A percentile compares a stretch with the other conserved stretches of the same genome.
These are phyloP conservation scores for Yamadazyma triangularis DNA, from an alignment of 1,139 yeast species.

Conservation along the genomic window DNA sequence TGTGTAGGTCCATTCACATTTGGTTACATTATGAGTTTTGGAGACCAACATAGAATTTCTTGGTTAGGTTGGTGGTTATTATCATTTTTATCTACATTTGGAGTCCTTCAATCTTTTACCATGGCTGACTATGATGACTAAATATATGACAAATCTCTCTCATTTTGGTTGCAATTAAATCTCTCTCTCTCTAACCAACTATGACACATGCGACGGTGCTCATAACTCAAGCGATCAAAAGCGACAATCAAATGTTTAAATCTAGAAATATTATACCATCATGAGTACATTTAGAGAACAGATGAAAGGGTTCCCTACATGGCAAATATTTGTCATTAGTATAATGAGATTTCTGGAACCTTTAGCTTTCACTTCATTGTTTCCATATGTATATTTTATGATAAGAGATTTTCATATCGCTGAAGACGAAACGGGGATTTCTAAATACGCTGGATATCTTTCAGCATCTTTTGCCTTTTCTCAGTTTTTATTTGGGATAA, in stretches of 20 bases:
- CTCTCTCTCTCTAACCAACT: too few relatives aligned
- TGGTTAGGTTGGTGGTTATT: slow-evolving; percentile 52
- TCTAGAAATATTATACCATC: too few relatives aligned
- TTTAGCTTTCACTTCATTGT: slow-evolving; percentile 56
- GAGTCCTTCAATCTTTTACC: slow-evolving; percentile 24
- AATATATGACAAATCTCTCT: too few relatives aligned
- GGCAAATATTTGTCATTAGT: slow-evolving; percentile 45
- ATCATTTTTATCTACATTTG: slow-evolving; percentile 31
- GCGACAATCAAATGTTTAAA: too few relatives aligned
- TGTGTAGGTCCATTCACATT: slow-evolving; percentile 55
- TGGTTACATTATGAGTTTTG: slow-evolving; percentile 52
- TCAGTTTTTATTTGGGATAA: slow-evolving; percentile 52
- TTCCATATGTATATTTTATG: slow-evolving; percentile 65
- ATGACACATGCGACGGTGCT: too few relatives aligned
- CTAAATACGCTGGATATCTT: slow-evolving; percentile 55
- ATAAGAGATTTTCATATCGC: slow-evolving; percentile 53
- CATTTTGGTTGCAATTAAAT: too few relatives aligned
- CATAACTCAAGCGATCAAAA: too few relatives aligned
- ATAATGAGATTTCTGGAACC: slow-evolving; percentile 56
- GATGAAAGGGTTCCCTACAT: slow-evolving; percentile 42
- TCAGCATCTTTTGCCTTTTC: slow-evolving; percentile 52
- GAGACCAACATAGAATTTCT: slow-evolving; percentile 34
- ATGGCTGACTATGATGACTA: slow-evolving; percentile 19
- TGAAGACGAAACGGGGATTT: slow-evolving; percentile 46
- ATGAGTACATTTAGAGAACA: slow-evolving; percentile 18